These are phyloP conservation scores for Cucumis sativus DNA, from an alignment of 306 rosid species.

Conservation along the genomic window DNA sequence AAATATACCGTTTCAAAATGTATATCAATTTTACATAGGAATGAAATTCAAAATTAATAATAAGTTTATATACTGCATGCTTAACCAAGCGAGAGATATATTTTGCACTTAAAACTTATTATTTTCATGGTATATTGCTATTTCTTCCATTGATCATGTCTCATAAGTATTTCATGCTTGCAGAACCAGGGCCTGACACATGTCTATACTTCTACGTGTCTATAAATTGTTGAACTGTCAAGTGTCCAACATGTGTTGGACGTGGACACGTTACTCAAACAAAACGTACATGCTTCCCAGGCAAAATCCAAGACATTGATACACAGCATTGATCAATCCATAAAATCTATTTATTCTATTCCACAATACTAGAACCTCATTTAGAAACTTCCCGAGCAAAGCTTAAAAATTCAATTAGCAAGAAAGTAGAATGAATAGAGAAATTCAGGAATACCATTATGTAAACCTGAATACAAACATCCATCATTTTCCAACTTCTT, in stretches of 20 bases:
- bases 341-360: neutral
- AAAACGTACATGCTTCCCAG: neutral
- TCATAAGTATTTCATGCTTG: neutral
- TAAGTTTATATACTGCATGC: neutral
- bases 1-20: neutral
- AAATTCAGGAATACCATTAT: neutral
- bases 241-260: neutral
- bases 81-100: neutral
- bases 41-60: neutral
- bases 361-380: neutral
- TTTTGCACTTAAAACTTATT: neutral
- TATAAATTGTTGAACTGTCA: neutral
- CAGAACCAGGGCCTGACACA: neutral
- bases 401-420: neutral
- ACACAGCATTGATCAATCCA: neutral
- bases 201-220: neutral
- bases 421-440: neutral
- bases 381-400: neutral
- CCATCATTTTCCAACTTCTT: neutral
- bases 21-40: neutral
- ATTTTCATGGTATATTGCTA: neutral
- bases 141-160: neutral
- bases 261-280: neutral
- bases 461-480: neutral
- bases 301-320: neutral